Percentiles rank a stretch among this genome's conserved stretches.
Conservation (phyloP, 2,329 filamentous ascomycete species). For the Teratosphaeria nubilosa region DNA sequence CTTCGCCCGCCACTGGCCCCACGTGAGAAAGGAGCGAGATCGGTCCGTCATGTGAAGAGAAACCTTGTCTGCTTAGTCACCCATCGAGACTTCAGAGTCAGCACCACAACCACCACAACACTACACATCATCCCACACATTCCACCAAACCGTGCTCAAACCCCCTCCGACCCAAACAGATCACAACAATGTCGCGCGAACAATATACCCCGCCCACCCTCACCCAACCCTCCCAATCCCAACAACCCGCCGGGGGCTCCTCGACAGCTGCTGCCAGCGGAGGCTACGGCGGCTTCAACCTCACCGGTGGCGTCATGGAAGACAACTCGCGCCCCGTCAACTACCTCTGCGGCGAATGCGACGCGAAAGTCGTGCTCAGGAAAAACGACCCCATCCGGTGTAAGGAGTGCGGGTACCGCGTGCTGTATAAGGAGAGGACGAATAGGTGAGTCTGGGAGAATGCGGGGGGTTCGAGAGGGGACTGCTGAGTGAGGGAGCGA, state of each 20-base stretch:
- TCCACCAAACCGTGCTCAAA: not conserved
- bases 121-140: too few species aligned
- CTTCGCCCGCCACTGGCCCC: not conserved
- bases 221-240: slow-evolving; percentile 18
- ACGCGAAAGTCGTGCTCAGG: slow-evolving; percentile 63
- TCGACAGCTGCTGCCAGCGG: slow-evolving; percentile 8
- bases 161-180: not conserved
- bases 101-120: not conserved
- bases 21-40: not conserved
- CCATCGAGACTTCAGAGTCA: not conserved
- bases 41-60: not conserved
- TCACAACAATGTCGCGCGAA: slow-evolving; percentile 47
- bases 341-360: slow-evolving; percentile 71
- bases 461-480: not conserved
- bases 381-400: slow-evolving; percentile 74
- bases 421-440: slow-evolving; percentile 95
- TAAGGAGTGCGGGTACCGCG: slow-evolving; percentile 87
- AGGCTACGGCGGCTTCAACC: slow-evolving; percentile 19
- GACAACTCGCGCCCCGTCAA: slow-evolving; percentile 35
- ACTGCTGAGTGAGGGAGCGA: not conserved
- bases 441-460: slow-evolving; percentile 62
- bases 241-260: slow-evolving; percentile 5
- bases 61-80: not conserved
- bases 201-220: slow-evolving; percentile 63
- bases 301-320: slow-evolving; percentile 33